Evolutionary conservation across 768 basidiomycete genomes (phyloP).

Genomic region (Calvatia gigantea): DNA sequence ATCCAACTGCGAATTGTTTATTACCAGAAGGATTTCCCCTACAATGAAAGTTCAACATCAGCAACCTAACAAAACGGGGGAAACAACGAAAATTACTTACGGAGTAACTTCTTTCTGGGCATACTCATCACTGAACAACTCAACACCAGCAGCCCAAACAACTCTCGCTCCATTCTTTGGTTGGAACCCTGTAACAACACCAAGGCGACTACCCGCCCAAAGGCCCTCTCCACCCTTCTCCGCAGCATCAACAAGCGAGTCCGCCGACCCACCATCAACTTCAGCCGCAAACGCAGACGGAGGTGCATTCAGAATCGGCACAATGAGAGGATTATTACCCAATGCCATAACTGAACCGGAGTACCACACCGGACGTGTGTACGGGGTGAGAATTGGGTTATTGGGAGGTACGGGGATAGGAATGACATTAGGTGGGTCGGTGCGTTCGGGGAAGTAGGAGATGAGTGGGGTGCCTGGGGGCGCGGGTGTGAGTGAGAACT

Average conservation of each 20-base stretch:
- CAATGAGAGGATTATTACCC: conserved; percentile 70
- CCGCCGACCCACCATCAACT: conserved; percentile 56
- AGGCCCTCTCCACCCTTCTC: conserved; percentile 76
- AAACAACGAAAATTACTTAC: conserved; percentile 39
- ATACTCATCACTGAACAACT: conserved; percentile 75
- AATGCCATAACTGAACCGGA: conserved; percentile 66
- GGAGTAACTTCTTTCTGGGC: conserved; percentile 60
- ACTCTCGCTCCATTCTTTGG: conserved; percentile 72
- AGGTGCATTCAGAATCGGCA: conserved; percentile 81
- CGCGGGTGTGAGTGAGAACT: conserved; percentile 88
- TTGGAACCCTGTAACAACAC: conserved; percentile 89
- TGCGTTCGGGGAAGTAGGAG: conserved; percentile 80
- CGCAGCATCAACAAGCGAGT: conserved; percentile 64
- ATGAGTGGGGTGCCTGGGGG: conserved; percentile 81
- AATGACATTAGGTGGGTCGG: conserved; percentile 60
- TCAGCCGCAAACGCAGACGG: conserved; percentile 75
- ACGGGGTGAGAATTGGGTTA: conserved; percentile 39
- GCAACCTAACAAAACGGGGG: background rate
- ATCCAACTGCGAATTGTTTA: conserved; percentile 64
- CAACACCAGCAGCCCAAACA: conserved; percentile 78
- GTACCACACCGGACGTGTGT: conserved; percentile 67
- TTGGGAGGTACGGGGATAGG: conserved; percentile 52
- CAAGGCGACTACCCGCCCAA: conserved; percentile 77
- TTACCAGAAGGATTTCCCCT: conserved; percentile 74
- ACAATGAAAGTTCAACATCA: conserved; percentile 5